Percentiles rank a stretch among this genome's conserved stretches.
These are phyloP conservation scores for Tulasnella sp. DNA, from an alignment of 768 basidiomycete species.

Conservation along the genomic window DNA sequence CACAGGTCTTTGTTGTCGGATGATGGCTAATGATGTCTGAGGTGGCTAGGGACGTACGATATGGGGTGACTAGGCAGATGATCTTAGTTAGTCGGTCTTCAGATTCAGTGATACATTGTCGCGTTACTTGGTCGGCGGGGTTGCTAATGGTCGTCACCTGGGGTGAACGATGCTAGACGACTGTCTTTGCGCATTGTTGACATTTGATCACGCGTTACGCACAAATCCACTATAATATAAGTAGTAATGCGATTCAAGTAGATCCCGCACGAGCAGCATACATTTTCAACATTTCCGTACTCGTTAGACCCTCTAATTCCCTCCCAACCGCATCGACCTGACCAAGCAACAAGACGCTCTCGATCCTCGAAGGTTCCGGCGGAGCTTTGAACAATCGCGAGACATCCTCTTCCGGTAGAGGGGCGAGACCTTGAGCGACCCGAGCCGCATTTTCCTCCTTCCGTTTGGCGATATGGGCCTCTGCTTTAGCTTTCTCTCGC, in stretches of 20 bases:
- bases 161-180: no score
- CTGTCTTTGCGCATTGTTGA: no score
- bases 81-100: no score
- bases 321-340: constrained; percentile 79
- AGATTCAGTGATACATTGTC: no score
- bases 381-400: constrained; percentile 78
- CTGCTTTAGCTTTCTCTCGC: constrained; percentile 68
- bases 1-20: no score
- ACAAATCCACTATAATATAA: neutral
- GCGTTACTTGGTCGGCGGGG: no score
- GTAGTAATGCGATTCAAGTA: neutral
- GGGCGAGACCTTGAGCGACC: constrained; percentile 68
- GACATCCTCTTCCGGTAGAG: constrained; percentile 80
- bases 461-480: constrained; percentile 66
- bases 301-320: constrained; percentile 51
- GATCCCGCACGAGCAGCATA: constrained; percentile 39
- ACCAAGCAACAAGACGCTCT: constrained; percentile 73
- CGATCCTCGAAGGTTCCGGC: constrained; percentile 74
- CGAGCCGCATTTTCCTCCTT: constrained; percentile 78
- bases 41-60: no score
- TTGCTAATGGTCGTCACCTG: no score
- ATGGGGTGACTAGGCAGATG: no score
- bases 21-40: no score
- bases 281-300: constrained; percentile 66
- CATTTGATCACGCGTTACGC: no score